Base-by-base conservation (phyloP, 352 stramenopile genomes). In the Phytophthora sp. region DNA sequence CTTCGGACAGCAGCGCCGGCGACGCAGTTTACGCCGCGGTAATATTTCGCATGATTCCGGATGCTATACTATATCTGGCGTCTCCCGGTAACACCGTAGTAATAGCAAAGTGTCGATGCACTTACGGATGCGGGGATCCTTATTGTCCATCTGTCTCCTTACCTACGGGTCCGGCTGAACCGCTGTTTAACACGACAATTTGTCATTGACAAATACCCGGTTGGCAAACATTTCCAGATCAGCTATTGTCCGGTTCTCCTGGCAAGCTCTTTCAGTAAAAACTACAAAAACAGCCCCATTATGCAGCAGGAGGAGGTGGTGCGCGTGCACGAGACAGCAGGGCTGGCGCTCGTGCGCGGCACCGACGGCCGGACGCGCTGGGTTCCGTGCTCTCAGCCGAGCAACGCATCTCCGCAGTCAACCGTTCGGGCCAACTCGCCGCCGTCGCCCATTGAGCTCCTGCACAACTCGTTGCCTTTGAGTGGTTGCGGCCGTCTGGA, bases 331-430 rank as follows among this genome's bases (percentile, higher is more conserved):
- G 42, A 47, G 49, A 63, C 59, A 21, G 72, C 68, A 52, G 54
- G 59, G 31, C 52, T 79, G 42, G 63, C 64, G 60, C 63, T 79
- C 29, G 46, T 79, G 36, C 63, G 68, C 31, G 27, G 36, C 33
- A 1, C 59, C 30, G 46, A 52, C 27, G 69, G 65, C 12, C 27
- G 33, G 2, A 72, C 72, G 15, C 60, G 62, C 18, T 79, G 72
- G 72, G 44, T 66, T 4, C 23, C 56, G 12, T 58, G 50, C 55
- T 18, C 63, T 18, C 41, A 57, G n/a, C 30, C 42, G 9, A 54
- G 46, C 18, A 38, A n/a, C 26, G 35, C 31, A 29, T 18, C 49
- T n/a, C 39, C 31, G 2, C 42, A 23, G 4, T 11, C 24, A 3
- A 24, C 16, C 9, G 15, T 18, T 42, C 21, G 46, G 23, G 6